Evolutionary conservation across 2,329 filamentous ascomycete species (phyloP), one percentile per base, ranked within the genome.

Genomic region (Lojkania enalia): DNA sequence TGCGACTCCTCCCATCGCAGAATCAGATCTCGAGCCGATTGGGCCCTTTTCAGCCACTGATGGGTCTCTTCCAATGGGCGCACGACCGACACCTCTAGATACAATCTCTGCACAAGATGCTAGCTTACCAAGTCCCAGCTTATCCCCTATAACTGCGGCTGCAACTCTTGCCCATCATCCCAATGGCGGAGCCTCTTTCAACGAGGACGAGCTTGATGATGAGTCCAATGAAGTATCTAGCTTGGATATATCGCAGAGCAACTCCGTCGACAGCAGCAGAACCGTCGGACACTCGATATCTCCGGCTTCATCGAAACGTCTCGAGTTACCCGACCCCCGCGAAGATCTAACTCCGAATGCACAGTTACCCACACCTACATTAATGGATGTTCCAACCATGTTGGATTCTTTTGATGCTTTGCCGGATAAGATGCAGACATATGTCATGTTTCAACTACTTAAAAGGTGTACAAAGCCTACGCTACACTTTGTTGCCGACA

Each of bases 401-500:
- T 74, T 99, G 13, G 88, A 96, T 57, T 85, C 85, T 2, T 99
- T 97, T 60, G 92, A 97, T 66, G 82, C 87, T 5, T 87, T 99
- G 79, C 90, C 92, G 2, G 83, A 88, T 33, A 87, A 94, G 60
- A 84, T 99, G 81, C 94, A 99, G 72, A 88, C 87, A 0, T 95
- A 95, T 64, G 86, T 99, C 72, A 95, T 99, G 84, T 97, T 95
- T 66, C 92, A 99, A 65, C 83, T 99, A 43, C 79, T 99, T 19
- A 86, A 89, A 44, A 82, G 94, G 35, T 97, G 91, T 63, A 83
- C 90, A 4, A 87, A 95, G 55, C 86, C 90, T 31, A 96, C 91
- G 0, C 77, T 99, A 4, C 90, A 94, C 61, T 85, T 95, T 42
- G 86, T 99, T 43, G 90, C 92, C 25, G 85, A 90, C 55, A 85